Conservation (phyloP, 176 grass and related monocot genomes). For the Poa pratensis region DNA sequence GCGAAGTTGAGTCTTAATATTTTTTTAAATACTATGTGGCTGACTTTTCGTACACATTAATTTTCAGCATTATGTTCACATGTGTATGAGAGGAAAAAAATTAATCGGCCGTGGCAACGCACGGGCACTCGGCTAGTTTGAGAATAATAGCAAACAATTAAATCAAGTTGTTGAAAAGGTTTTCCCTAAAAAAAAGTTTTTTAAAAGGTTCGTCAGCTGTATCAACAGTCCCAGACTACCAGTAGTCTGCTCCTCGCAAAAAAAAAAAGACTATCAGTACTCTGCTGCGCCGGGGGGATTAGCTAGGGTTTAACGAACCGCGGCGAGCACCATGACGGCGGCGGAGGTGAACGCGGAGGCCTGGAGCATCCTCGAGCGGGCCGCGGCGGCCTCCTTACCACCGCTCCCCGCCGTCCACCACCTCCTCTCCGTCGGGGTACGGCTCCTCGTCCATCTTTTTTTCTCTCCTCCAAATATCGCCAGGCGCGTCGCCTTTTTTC, state of each 20-base stretch:
- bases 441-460: constrained; percentile 20
- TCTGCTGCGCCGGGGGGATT: background rate
- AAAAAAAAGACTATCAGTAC: background rate
- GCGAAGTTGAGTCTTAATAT: no score
- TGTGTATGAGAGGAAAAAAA: no score
- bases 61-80: no score
- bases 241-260: background rate
- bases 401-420: constrained; percentile 57
- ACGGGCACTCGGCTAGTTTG: no score
- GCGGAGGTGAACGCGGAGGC: constrained; percentile 32
- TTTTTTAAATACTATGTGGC: no score
- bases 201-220: no score
- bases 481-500: background rate
- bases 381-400: constrained; percentile 47
- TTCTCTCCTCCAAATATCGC: background rate
- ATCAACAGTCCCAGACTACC: background rate
- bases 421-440: constrained; percentile 71
- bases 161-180: no score
- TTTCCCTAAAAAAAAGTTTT: no score
- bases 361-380: constrained; percentile 40
- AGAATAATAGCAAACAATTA: no score
- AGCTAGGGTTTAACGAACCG: constrained; percentile 40
- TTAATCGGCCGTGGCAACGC: no score
- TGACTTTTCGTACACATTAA: no score
- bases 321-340: constrained; percentile 17